Evolutionary conservation across 345 rosid genomes (phyloP).

Genomic region (Salix dunnii): DNA sequence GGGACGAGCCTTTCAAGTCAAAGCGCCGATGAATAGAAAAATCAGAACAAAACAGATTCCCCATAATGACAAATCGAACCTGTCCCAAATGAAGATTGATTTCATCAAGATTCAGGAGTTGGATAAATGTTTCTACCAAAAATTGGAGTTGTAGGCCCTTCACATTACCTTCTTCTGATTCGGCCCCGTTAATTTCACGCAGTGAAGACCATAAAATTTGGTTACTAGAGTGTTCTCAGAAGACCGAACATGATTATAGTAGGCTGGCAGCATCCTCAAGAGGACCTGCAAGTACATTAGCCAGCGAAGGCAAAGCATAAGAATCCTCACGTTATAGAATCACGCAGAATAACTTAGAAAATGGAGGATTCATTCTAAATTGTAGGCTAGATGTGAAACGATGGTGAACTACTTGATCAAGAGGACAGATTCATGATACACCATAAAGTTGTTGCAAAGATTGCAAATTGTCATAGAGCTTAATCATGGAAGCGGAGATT

Average conservation of each 20-base stretch:
- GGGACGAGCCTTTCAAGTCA: conserved; percentile 96
- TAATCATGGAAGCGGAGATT: background rate
- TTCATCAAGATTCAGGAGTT: background rate
- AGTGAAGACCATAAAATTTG: conserved; percentile 89
- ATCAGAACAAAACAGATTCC: conserved; percentile 80
- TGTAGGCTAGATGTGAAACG: background rate
- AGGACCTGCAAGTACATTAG: conserved; percentile 53
- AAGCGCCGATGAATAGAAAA: conserved; percentile 78
- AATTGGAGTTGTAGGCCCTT: conserved; percentile 2
- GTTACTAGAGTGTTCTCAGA: conserved; percentile 91
- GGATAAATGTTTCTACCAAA: background rate
- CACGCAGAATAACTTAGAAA: background rate
- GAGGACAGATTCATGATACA: background rate
- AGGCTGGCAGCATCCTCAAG: conserved; percentile 92
- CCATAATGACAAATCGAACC: conserved; percentile 94
- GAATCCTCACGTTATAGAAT: background rate
- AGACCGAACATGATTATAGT: conserved; percentile 85
- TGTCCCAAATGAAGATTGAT: conserved; percentile 24
- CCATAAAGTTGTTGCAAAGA: background rate
- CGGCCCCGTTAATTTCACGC: conserved; percentile 76
- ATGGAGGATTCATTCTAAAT: background rate
- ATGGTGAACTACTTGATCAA: background rate
- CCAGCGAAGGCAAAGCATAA: background rate
- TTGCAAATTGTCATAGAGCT: background rate
- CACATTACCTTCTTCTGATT: conserved; percentile 77